phyloP scores from a whole-genome alignment of 2,329 filamentous ascomycete species.

The Colletotrichum gigasporum region DNA sequence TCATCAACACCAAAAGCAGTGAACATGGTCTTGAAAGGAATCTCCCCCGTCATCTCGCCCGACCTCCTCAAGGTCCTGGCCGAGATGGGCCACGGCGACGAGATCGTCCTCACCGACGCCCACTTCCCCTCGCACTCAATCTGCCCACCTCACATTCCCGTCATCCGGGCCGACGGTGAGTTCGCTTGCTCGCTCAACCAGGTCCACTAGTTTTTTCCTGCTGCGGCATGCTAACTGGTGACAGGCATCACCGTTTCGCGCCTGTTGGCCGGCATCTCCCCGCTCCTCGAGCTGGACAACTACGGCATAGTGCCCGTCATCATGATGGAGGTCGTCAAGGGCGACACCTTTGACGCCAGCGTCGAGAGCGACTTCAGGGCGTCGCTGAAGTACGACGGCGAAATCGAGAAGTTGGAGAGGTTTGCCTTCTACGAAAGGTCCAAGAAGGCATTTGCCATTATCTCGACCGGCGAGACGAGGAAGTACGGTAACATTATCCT shows the following conservation, averaged over 20 bases:
- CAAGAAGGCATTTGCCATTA: slow-evolving; percentile 25
- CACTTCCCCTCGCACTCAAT: slow-evolving; percentile 29
- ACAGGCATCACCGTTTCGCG: slow-evolving; percentile 27
- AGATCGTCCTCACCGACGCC: slow-evolving; percentile 25
- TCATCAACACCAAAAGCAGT: no score
- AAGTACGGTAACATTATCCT: slow-evolving; percentile 28
- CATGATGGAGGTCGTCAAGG: slow-evolving; percentile 31
- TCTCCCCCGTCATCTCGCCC: slow-evolving; percentile 26
- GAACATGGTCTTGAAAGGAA: slow-evolving; percentile 27
- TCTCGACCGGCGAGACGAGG: slow-evolving; percentile 24
- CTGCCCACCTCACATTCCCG: slow-evolving; percentile 26
- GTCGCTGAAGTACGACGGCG: slow-evolving; percentile 16
- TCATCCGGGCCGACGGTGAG: slow-evolving; percentile 24
- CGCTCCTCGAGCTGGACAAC: slow-evolving; percentile 27
- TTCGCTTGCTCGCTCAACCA: background rate
- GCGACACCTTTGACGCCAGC: slow-evolving; percentile 23
- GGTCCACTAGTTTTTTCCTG: background rate
- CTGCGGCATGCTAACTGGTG: background rate
- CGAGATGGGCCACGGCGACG: slow-evolving; percentile 28
- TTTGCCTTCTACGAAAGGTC: slow-evolving; percentile 25
- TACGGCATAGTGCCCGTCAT: slow-evolving; percentile 27
- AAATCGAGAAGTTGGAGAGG: slow-evolving; percentile 27
- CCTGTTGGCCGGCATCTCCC: slow-evolving; percentile 19
- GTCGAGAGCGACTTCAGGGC: slow-evolving; percentile 24
- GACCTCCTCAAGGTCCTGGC: slow-evolving; percentile 30